Evolutionary conservation across 495 filamentous ascomycete species (phyloP).

Genomic region (Trichocladium uniseriatum): DNA sequence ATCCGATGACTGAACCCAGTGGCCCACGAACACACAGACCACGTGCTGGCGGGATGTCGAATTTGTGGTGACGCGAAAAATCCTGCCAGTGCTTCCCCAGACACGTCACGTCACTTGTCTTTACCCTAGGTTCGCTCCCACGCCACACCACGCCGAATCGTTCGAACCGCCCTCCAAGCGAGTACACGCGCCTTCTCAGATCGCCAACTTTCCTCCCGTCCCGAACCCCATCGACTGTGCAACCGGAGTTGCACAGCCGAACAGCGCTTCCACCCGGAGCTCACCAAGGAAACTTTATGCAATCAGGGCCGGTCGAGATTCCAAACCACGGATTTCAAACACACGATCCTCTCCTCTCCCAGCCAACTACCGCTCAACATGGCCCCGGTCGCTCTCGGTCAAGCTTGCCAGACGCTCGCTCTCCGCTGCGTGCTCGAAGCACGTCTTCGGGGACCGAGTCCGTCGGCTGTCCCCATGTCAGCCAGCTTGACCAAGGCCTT

Average conservation of each 20-base stretch:
- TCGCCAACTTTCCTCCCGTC: background rate
- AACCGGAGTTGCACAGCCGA: constrained; percentile 56
- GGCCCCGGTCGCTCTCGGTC: constrained; percentile 52
- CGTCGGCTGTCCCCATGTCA: constrained; percentile 22
- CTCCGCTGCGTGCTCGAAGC: constrained; percentile 22
- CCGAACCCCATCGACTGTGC: constrained; percentile 26
- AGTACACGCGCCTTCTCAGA: background rate
- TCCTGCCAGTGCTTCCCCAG: background rate
- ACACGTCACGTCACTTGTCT: background rate
- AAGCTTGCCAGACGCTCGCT: constrained; percentile 26
- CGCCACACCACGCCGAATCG: too few relatives aligned
- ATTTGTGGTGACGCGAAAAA: background rate
- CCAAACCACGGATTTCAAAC: constrained; percentile 43
- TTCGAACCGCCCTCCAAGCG: background rate
- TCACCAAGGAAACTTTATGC: constrained; percentile 66
- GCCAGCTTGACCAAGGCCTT: constrained; percentile 30
- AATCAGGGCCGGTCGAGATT: constrained; percentile 62
- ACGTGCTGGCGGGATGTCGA: background rate
- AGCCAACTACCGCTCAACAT: constrained; percentile 56
- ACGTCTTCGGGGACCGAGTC: constrained; percentile 22
- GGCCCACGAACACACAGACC: background rate
- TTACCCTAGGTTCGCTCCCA: background rate
- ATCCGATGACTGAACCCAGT: background rate
- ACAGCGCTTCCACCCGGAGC: constrained; percentile 23
- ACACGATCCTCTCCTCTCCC: constrained; percentile 33